phyloP scores from a whole-genome alignment of 805 yeast genomes.

The Wickerhamomyces sydowiorum region DNA sequence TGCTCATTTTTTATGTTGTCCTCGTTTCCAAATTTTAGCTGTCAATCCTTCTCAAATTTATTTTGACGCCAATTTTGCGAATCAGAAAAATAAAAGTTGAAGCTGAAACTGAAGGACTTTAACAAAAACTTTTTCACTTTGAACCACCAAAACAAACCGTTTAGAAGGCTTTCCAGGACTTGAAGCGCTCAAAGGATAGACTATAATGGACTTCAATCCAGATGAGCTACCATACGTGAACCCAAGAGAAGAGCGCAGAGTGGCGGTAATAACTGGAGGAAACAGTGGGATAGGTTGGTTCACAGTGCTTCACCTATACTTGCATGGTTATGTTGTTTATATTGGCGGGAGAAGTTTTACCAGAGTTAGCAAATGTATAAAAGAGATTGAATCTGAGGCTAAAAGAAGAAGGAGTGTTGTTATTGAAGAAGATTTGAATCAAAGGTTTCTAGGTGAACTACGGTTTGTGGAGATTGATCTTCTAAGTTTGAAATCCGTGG shows the following conservation, averaged over 20 bases:
- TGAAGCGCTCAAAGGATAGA: background rate
- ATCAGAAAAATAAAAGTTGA: background rate
- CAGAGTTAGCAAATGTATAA: conserved; percentile 49
- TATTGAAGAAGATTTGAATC: conserved; percentile 1
- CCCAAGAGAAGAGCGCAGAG: conserved; percentile 46
- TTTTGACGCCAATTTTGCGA: background rate
- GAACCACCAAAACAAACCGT: too few species aligned
- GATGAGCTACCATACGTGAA: conserved; percentile 51
- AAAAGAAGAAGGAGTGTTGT: conserved; percentile 4
- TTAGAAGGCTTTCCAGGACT: too few species aligned
- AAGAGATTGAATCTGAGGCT: conserved; percentile 49
- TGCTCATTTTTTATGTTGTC: too few species aligned
- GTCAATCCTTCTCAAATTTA: background rate
- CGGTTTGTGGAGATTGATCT: conserved; percentile 49
- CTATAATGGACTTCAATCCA: conserved; percentile 29
- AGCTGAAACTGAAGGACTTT: too few species aligned
- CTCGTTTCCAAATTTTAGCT: too few species aligned
- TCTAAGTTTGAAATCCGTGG: conserved; percentile 32
- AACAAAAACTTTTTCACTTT: too few species aligned
- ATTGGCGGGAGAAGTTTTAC: conserved; percentile 60
- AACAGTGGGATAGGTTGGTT: conserved; percentile 73
- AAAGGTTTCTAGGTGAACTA: conserved; percentile 39
- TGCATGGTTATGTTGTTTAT: conserved; percentile 70
- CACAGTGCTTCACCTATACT: conserved; percentile 62
- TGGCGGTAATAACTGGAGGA: conserved; percentile 73